A percentile compares a stretch with the other conserved stretches of the same genome.
These are phyloP conservation scores for Syncephalis fuscata DNA, from an alignment of 371 early-diverging fungal genomes.

Conservation along the genomic window DNA sequence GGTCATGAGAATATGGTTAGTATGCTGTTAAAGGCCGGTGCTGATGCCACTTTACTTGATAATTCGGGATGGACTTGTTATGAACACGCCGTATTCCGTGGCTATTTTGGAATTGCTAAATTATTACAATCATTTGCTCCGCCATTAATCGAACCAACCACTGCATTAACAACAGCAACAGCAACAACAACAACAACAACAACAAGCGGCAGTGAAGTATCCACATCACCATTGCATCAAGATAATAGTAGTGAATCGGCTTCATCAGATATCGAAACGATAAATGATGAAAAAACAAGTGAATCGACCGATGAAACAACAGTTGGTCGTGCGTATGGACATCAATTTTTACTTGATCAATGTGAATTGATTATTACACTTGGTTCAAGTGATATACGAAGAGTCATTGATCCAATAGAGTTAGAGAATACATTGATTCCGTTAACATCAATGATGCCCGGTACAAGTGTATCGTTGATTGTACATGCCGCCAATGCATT, in stretches of 20 bases:
- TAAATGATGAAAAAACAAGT: slow-evolving; percentile 5
- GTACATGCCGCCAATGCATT: slow-evolving; percentile 37
- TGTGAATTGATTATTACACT: slow-evolving; percentile 45
- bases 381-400: slow-evolving; percentile 47
- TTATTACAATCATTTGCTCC: slow-evolving; percentile 17
- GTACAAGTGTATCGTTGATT: slow-evolving; percentile 30
- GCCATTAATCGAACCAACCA: slow-evolving; percentile 7
- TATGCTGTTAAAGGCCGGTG: slow-evolving; percentile 29
- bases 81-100: slow-evolving; percentile 49
- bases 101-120: slow-evolving; percentile 27
- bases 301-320: slow-evolving; percentile 1
- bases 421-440: slow-evolving; percentile 12
- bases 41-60: slow-evolving; percentile 26
- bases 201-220: no score
- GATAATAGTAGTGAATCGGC: slow-evolving; percentile 1
- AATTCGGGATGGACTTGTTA: slow-evolving; percentile 41
- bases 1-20: slow-evolving; percentile 30
- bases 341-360: slow-evolving; percentile 41
- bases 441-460: slow-evolving; percentile 14
- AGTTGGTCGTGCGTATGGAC: slow-evolving; percentile 38
- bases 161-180: slow-evolving; percentile 6
- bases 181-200: background rate
- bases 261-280: slow-evolving; percentile 1
- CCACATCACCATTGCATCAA: background rate
- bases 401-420: slow-evolving; percentile 16